Base-by-base conservation (phyloP, 2,329 filamentous ascomycete genomes). In the Penicillium expansum region DNA sequence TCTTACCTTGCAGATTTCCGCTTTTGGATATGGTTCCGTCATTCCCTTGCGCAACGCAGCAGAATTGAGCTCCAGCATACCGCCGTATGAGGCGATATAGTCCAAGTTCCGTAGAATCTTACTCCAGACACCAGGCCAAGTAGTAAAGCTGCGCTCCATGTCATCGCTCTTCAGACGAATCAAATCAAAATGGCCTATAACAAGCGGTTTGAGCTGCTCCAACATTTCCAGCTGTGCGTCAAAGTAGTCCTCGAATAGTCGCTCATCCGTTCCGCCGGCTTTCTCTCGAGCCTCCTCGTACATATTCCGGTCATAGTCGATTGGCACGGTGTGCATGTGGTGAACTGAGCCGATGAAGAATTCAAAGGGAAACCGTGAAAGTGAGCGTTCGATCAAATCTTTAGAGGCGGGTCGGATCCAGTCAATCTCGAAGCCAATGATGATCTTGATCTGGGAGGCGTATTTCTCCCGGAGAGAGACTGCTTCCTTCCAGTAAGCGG, bases 161-260 rank as follows among this genome's bases (percentile, higher is more conserved):
- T 89, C 80, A 56, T 85, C 82, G 66, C 89, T 92, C 71, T 94
- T 81, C 61, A 99, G 77, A 13, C 93, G 82, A 53, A 97, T 88
- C 20, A 99, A 83, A 76, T 99, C 94, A 71, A 99, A 96, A 76
- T 99, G 94, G 0, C 92, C 94, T 4, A 99, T 88, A 13, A 99
- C 82, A 8, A 84, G 84, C 32, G 94, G 94, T 64, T 79, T 78
- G 62, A 96, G 74, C 8, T 83, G 80, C 52, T 76, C 74, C 45
- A 99, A 80, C 92, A 99, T 96, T 20, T 86, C 85, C 59, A 83
- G 82, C 77, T 97, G 94, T 64, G 87, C 80, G 73, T 97, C 92
- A 71, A 96, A 97, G 77, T 97, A 99, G 62, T 86, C 84, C 69
- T 86, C 86, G 68, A 88, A 93, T 22, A 97, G 79, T n/a, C 73